A percentile compares a stretch with the other conserved stretches of the same genome.
Conservation (phyloP, 306 rosid species). For the Lagenaria siceraria region DNA sequence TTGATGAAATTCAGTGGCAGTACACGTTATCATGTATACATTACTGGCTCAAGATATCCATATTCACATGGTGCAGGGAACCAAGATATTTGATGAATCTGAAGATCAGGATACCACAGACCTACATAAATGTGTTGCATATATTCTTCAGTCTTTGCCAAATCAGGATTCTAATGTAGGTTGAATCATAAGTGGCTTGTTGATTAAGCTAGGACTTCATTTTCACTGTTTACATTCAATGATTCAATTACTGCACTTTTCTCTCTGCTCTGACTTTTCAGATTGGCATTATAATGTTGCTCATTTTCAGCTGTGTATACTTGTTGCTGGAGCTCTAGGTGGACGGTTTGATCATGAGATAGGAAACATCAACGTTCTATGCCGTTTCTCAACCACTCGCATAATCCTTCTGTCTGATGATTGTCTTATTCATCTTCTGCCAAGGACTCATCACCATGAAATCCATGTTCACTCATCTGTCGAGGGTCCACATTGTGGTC, state of each 20-base stretch:
- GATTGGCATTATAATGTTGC: background rate
- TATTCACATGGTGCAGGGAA: slow-evolving; percentile 54
- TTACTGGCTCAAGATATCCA: slow-evolving; percentile 14
- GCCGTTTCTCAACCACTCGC: slow-evolving; percentile 47
- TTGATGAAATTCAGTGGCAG: background rate
- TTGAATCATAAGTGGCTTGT: slow-evolving; percentile 8
- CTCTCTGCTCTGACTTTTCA: slow-evolving; percentile 2
- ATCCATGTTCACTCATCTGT: slow-evolving; percentile 54
- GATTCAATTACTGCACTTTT: background rate
- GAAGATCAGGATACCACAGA: slow-evolving; percentile 93
- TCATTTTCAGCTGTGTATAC: slow-evolving; percentile 58
- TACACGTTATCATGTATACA: background rate
- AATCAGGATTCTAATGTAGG: slow-evolving; percentile 43
- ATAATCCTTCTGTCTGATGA: slow-evolving; percentile 77
- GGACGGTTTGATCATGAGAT: slow-evolving; percentile 97
- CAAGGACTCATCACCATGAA: slow-evolving; percentile 50
- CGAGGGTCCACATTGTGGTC: slow-evolving; percentile 96
- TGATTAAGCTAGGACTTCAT: background rate
- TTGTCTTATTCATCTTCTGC: slow-evolving; percentile 79
- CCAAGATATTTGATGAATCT: slow-evolving; percentile 61
- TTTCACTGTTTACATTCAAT: background rate
- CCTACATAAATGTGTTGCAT: slow-evolving; percentile 71
- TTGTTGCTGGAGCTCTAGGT: slow-evolving; percentile 89
- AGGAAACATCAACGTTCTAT: slow-evolving; percentile 80
- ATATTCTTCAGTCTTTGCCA: slow-evolving; percentile 37